Percentiles rank a stretch among this genome's conserved stretches.
Evolutionary conservation across 1,284 basidiomycete genomes (phyloP).

Genomic region (Tilletia horrida): DNA sequence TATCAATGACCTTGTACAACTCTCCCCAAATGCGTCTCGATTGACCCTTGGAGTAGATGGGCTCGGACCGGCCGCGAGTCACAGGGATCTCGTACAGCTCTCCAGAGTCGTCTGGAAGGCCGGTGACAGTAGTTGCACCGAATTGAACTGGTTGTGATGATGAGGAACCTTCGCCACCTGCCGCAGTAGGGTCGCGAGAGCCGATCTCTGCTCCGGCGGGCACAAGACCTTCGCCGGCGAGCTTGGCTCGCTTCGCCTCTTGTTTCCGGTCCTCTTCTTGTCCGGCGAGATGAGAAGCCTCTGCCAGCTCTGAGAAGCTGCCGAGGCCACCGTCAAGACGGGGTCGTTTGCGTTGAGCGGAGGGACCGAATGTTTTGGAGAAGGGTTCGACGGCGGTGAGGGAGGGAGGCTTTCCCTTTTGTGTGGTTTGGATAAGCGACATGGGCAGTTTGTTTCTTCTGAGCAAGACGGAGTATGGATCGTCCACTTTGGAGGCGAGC

Average conservation of each 20-base stretch:
- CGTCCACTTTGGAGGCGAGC: slow-evolving; percentile 45
- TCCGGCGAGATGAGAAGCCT: slow-evolving; percentile 33
- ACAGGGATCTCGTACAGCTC: slow-evolving; percentile 51
- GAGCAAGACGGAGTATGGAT: slow-evolving; percentile 51
- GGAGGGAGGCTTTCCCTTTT: slow-evolving; percentile 44
- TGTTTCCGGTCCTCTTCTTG: slow-evolving; percentile 38
- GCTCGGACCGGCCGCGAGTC: slow-evolving; percentile 50
- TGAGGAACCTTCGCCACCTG: background rate
- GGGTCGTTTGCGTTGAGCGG: slow-evolving; percentile 52
- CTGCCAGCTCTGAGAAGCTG: slow-evolving; percentile 50
- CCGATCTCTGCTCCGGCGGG: slow-evolving; percentile 51
- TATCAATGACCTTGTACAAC: slow-evolving; percentile 98
- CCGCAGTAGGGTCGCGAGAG: slow-evolving; percentile 20
- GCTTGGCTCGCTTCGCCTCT: slow-evolving; percentile 39
- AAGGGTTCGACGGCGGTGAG: slow-evolving; percentile 51
- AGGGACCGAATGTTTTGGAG: slow-evolving; percentile 50
- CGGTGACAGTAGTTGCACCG: background rate
- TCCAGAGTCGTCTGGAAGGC: slow-evolving; percentile 2
- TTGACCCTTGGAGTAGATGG: slow-evolving; percentile 54
- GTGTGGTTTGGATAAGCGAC: slow-evolving; percentile 50
- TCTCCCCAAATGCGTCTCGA: slow-evolving; percentile 82
- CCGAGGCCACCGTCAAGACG: slow-evolving; percentile 46
- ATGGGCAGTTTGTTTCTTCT: slow-evolving; percentile 54
- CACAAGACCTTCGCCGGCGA: slow-evolving; percentile 46
- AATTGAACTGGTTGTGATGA: background rate